Evolutionary conservation across 75 land plant species (phyloP).

Genomic region (Cryptomeria japonica): DNA sequence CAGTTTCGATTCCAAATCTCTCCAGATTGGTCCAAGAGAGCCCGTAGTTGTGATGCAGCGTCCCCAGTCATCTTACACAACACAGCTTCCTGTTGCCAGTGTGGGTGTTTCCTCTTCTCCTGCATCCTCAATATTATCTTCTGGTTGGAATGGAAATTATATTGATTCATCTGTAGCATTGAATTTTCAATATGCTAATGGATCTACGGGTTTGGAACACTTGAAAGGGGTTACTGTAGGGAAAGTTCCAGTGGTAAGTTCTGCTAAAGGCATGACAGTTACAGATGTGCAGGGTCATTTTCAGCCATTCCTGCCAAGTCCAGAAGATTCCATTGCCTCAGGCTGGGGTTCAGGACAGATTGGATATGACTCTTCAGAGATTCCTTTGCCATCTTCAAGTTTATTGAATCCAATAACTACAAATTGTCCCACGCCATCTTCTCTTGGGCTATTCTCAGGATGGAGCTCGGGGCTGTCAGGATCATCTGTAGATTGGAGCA

Average conservation of each 20-base stretch:
- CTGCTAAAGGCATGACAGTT: not conserved
- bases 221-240: slow-evolving; percentile 8
- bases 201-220: slow-evolving; percentile 3
- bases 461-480: slow-evolving; percentile 28
- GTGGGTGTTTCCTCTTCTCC: slow-evolving; percentile 31
- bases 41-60: slow-evolving; percentile 69
- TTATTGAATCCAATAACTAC: slow-evolving; percentile 18
- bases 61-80: slow-evolving; percentile 38
- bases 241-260: slow-evolving; percentile 9
- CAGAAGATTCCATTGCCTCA: slow-evolving; percentile 19
- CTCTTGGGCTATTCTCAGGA: slow-evolving; percentile 64
- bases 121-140: slow-evolving; percentile 18
- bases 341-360: slow-evolving; percentile 22
- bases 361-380: slow-evolving; percentile 16
- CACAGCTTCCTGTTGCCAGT: slow-evolving; percentile 22
- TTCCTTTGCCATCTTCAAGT: slow-evolving; percentile 22
- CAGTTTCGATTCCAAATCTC: slow-evolving; percentile 24
- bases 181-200: slow-evolving; percentile 15
- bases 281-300: slow-evolving; percentile 22
- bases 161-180: slow-evolving; percentile 8
- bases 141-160: slow-evolving; percentile 42
- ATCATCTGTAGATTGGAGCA: slow-evolving; percentile 54
- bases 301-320: slow-evolving; percentile 15
- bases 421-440: slow-evolving; percentile 28
- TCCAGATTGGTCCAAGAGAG: slow-evolving; percentile 46